A percentile compares a stretch with the other conserved stretches of the same genome.
These are phyloP conservation scores for Lasiosphaeria ovina DNA, from an alignment of 495 filamentous ascomycete genomes.

Conservation along the genomic window DNA sequence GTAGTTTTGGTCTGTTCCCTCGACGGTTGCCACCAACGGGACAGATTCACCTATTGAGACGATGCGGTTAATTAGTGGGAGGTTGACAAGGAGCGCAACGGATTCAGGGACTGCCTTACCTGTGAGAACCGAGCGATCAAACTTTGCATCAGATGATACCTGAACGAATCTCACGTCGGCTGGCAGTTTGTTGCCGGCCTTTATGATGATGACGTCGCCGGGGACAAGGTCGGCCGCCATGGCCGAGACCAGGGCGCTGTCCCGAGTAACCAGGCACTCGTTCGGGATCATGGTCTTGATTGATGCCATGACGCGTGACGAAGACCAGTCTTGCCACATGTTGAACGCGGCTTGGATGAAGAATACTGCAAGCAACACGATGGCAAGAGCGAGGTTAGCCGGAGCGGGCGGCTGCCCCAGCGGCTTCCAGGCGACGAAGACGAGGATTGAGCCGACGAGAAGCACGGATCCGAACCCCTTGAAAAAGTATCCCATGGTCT, in stretches of 20 bases:
- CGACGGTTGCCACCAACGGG: constrained; percentile 57
- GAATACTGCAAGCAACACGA: constrained; percentile 64
- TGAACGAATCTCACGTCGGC: constrained; percentile 68
- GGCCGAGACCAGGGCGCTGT: constrained; percentile 48
- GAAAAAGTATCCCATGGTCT: constrained; percentile 67
- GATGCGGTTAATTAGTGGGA: constrained; percentile 2
- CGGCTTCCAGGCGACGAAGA: constrained; percentile 69
- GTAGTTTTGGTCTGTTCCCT: constrained; percentile 66
- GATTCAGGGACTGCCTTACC: constrained; percentile 39
- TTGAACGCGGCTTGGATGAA: constrained; percentile 69
- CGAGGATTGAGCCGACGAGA: constrained; percentile 58
- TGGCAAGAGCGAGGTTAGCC: constrained; percentile 65
- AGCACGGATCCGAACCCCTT: constrained; percentile 67
- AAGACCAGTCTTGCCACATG: constrained; percentile 62
- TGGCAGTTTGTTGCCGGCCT: constrained; percentile 64
- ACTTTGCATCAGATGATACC: constrained; percentile 62
- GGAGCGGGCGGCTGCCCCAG: constrained; percentile 62
- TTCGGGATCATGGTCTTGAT: constrained; percentile 69
- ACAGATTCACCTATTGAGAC: constrained; percentile 55
- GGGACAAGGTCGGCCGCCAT: constrained; percentile 61
- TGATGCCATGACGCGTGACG: constrained; percentile 61
- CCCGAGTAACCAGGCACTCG: constrained; percentile 59
- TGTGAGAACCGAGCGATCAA: constrained; percentile 70
- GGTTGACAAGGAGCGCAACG: background rate
- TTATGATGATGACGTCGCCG: constrained; percentile 62